A percentile compares a stretch with the other conserved stretches of the same genome.
Conservation (phyloP, 2,329 filamentous ascomycete species). For the Neopestalotiopsis clavispora region DNA sequence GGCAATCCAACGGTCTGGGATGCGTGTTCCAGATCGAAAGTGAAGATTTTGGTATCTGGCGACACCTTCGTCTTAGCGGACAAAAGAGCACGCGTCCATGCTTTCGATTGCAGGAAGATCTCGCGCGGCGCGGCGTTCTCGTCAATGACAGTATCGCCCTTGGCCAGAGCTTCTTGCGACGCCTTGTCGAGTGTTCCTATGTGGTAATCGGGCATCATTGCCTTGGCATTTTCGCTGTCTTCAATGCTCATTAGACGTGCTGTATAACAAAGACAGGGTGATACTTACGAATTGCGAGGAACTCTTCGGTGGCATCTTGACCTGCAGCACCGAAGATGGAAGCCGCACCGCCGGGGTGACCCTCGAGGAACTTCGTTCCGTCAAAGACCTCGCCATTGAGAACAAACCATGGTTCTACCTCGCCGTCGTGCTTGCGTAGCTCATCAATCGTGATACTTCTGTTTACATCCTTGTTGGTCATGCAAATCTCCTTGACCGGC, state of each 20-base stretch:
- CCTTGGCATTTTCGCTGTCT: slow-evolving; percentile 92
- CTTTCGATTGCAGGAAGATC: slow-evolving; percentile 72
- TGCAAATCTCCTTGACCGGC: slow-evolving; percentile 69
- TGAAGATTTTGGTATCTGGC: slow-evolving; percentile 80
- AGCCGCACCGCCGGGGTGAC: slow-evolving; percentile 83
- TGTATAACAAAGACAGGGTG: neutral
- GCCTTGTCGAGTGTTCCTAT: slow-evolving; percentile 75
- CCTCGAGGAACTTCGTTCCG: slow-evolving; percentile 78
- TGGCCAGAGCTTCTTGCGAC: slow-evolving; percentile 58
- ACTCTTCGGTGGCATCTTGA: slow-evolving; percentile 84
- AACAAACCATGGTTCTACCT: slow-evolving; percentile 81
- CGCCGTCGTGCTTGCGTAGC: slow-evolving; percentile 68
- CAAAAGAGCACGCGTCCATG: slow-evolving; percentile 77
- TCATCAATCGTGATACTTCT: slow-evolving; percentile 72
- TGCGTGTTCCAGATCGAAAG: slow-evolving; percentile 75
- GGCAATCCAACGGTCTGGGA: slow-evolving; percentile 77
- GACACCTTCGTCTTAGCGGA: slow-evolving; percentile 73
- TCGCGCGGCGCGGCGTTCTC: slow-evolving; percentile 50
- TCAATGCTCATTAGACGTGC: slow-evolving; percentile 31
- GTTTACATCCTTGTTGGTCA: slow-evolving; percentile 73
- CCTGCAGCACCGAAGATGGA: slow-evolving; percentile 86
- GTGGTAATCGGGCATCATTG: slow-evolving; percentile 87
- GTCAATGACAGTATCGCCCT: slow-evolving; percentile 37
- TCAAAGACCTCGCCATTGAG: slow-evolving; percentile 89
- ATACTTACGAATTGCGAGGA: slow-evolving; percentile 84